Evolutionary conservation across 2,329 filamentous ascomycete genomes (phyloP).

Genomic region (Aspergillus bombycis): DNA sequence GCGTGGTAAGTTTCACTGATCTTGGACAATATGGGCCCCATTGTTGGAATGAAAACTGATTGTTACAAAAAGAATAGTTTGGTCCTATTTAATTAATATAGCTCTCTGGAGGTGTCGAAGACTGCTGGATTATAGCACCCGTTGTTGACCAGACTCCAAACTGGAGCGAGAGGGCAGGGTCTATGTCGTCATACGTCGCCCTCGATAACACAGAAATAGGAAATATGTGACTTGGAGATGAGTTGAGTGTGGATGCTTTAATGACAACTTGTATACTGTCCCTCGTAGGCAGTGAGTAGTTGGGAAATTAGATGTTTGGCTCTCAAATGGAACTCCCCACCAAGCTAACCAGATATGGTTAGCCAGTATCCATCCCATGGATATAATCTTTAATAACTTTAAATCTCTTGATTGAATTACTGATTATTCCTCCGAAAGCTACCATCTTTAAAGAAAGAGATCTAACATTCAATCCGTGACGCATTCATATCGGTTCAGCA

Average conservation of each 20-base stretch:
- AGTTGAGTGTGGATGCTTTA: too few relatives aligned
- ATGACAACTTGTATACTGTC: neutral
- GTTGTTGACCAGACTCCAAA: neutral
- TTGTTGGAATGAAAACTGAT: neutral
- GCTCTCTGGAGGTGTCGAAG: neutral
- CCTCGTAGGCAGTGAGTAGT: neutral
- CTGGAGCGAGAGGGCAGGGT: neutral
- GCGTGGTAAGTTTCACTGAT: slow-evolving; percentile 3
- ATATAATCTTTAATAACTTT: too few relatives aligned
- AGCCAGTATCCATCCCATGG: neutral
- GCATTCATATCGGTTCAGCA: neutral
- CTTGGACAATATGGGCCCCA: slow-evolving; percentile 8
- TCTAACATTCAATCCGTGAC: neutral
- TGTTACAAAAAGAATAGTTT: neutral
- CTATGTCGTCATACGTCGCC: too few relatives aligned
- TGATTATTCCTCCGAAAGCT: neutral
- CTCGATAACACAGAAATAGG: too few relatives aligned
- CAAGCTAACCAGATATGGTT: neutral
- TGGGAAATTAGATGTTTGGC: neutral
- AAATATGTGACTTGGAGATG: too few relatives aligned
- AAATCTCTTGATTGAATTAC: neutral
- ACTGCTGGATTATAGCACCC: neutral
- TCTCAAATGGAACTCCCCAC: neutral
- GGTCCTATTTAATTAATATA: neutral
- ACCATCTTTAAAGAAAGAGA: neutral